Evolutionary conservation across 208 protist genomes (phyloP), one percentile per base, ranked within the genome.

Genomic region (Cochliopodium minus): DNA sequence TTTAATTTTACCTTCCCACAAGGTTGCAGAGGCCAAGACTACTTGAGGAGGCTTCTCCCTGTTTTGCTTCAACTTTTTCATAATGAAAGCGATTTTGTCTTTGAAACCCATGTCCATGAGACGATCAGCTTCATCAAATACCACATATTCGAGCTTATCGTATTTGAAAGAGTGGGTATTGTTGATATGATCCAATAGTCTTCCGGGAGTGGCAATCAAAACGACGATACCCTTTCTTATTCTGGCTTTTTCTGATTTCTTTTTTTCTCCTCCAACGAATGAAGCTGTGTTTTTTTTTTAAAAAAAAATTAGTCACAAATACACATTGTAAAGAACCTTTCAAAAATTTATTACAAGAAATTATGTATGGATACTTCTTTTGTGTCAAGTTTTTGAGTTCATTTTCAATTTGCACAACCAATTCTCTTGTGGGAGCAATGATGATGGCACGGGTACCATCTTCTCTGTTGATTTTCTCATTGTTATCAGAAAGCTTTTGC

Each of bases 41-140:
- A n/a, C n/a, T n/a, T n/a, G n/a, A n/a, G n/a, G n/a, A n/a, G n/a
- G n/a, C n/a, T n/a, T n/a, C n/a, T n/a, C n/a, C n/a, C n/a, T n/a
- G n/a, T n/a, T n/a, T n/a, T n/a, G n/a, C n/a, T n/a, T n/a, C n/a
- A 62, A 22, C 23, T 26, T 30, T 15, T 55, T 11, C n/a, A 67
- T 25, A 43, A 66, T 65, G 17, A 32, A 25, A 5, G 34, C 15
- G 29, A 71, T 28, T 22, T 17, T 50, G 15, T 50, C n/a, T 36
- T 71, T 38, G 23, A 59, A 52, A 46, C 55, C 55, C 39, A 49
- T 34, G 30, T 53, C 55, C 30, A 49, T 7, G 25, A 74, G 58
- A 33, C 58, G 40, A 51, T 82, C 76, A 6, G 76, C 76, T 50
- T 82, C 76, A 57, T 82, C 76, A 11, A 82, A 35, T 17, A 82